Base-by-base conservation (phyloP, 768 basidiomycete species). In the Leucocoprinus birnbaumii region DNA sequence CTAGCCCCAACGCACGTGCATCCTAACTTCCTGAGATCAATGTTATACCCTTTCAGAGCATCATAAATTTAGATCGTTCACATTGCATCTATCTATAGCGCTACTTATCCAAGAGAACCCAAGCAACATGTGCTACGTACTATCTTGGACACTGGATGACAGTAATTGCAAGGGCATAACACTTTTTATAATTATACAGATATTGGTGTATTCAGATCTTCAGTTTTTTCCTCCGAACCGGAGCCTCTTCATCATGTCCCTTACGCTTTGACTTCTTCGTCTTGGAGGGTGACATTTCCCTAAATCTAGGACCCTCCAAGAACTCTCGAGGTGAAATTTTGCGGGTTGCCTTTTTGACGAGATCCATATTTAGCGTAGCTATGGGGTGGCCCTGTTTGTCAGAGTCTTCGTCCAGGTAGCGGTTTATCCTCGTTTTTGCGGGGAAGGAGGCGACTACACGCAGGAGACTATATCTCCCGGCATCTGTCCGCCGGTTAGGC, bases 381-480 rank as follows among this genome's bases (percentile, higher is more conserved):
- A 77, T 68, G n/a, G 75, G 75, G 56, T 77, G 76, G 0, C 63
- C 65, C 18, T 70, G 68, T 1, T 55, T 38, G 48, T 75, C 73
- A 1, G 70, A 69, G 55, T 76, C 75, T 57, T 73, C 72, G 18
- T 67, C 65, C 3, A 68, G 34, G 48, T 71, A 73, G 9, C 74
- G 63, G 53, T 74, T 73, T 47, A 76, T 63, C 16, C 66, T 67
- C 2, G 71, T 60, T 3, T 70, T 65, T 1, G 76, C 74, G 19
- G 76, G 75, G 59, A 76, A 76, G 1, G 75, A 73, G 0, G 67
- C 73, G 7, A 78, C 56, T 4, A 73, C 69, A 16, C 76, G 72
- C n/a, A 76, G 57, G 3, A 78, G 64, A 57, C 73, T 71, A 60
- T 72, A 75, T 53, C 60, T 64, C n/a, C 76, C 76, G 4, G 65